Percentiles rank a stretch among this genome's conserved stretches.
These are phyloP conservation scores for Gamarada debralockiae DNA, from an alignment of 495 filamentous ascomycete genomes.

Conservation along the genomic window DNA sequence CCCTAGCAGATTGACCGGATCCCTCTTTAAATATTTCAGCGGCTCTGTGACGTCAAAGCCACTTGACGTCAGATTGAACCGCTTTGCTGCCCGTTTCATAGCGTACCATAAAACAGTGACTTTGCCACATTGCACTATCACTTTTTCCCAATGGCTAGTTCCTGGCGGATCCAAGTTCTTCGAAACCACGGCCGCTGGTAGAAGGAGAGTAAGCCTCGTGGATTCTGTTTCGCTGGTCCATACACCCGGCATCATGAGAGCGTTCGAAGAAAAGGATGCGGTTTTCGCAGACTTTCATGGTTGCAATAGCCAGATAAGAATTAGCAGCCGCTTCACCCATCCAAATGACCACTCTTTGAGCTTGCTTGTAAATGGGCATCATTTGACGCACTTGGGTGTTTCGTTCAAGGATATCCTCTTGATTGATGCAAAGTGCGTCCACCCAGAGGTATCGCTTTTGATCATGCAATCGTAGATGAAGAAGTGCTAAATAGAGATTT, in stretches of 20 bases:
- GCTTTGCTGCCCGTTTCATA: not conserved
- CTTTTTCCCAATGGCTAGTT: not conserved
- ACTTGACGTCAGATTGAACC: not conserved
- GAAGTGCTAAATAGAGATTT: not conserved
- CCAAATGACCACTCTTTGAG: slow-evolving; percentile 7
- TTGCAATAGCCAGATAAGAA: not conserved
- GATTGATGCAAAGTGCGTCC: slow-evolving; percentile 21
- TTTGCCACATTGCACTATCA: not conserved
- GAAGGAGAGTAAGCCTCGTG: not conserved
- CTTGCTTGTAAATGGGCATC: slow-evolving; percentile 8
- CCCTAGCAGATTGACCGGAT: not conserved
- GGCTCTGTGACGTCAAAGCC: not conserved
- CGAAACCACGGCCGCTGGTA: not conserved
- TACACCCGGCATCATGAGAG: not conserved
- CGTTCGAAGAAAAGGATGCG: not conserved
- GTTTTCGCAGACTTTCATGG: not conserved
- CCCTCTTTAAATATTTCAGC: not conserved
- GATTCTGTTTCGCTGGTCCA: not conserved
- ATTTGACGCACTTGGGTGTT: slow-evolving; percentile 16
- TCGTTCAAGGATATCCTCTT: slow-evolving; percentile 15
- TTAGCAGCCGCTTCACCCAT: slow-evolving; percentile 1
- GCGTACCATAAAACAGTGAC: not conserved
- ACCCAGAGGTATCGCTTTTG: slow-evolving; percentile 12
- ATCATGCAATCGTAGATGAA: not conserved
- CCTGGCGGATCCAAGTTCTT: not conserved